phyloP scores from a whole-genome alignment of 179 eudicot species.

The Silene vulgaris region DNA sequence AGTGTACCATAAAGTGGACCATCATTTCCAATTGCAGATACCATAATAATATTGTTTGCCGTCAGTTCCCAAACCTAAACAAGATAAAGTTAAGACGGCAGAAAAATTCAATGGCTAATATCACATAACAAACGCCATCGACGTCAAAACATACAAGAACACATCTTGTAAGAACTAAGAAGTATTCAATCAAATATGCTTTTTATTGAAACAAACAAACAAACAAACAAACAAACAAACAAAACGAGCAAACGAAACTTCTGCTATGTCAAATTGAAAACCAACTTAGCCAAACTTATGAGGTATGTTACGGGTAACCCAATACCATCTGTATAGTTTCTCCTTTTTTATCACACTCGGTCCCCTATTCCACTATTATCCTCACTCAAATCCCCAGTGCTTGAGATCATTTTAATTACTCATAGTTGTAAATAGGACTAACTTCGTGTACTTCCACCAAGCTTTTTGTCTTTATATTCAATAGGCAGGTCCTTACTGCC shows the following conservation, averaged over 20 bases:
- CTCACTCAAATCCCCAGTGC: background rate
- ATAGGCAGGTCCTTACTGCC: background rate
- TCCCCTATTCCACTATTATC: background rate
- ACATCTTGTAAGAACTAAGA: slow-evolving; percentile 4
- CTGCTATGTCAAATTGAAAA: background rate
- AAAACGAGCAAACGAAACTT: background rate
- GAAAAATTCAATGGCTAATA: background rate
- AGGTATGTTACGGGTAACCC: background rate
- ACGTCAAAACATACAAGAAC: background rate
- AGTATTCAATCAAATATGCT: background rate
- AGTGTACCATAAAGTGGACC: slow-evolving; percentile 96
- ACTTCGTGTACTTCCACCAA: background rate
- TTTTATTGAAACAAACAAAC: background rate
- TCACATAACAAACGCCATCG: slow-evolving; percentile 10
- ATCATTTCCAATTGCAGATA: slow-evolving; percentile 96
- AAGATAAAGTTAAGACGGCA: background rate
- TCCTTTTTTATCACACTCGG: background rate
- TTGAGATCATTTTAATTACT: background rate
- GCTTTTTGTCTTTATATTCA: background rate
- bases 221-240: background rate
- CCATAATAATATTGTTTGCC: slow-evolving; percentile 95
- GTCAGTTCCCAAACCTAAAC: slow-evolving; percentile 93
- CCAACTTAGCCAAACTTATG: background rate
- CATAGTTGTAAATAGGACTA: background rate
- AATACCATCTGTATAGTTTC: background rate